Evolutionary conservation across 2,329 filamentous ascomycete species (phyloP).

Genomic region (Cordyceps cateniannulata): DNA sequence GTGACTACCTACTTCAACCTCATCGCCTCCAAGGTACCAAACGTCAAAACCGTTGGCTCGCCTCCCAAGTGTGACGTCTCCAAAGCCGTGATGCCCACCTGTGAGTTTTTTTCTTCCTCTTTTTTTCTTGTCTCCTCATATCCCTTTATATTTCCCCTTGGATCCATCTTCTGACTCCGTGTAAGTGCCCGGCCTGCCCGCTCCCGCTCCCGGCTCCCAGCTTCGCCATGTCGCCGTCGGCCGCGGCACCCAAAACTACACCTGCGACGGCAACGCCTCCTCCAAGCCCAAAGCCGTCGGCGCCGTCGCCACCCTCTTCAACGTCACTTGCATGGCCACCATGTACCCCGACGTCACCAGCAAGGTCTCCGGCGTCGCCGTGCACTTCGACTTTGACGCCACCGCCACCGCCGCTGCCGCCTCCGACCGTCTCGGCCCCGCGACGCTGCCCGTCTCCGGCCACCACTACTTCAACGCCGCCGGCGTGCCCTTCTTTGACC

Average conservation of each 20-base stretch:
- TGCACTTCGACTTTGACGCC: slow-evolving; percentile 55
- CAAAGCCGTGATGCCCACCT: slow-evolving; percentile 41
- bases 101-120: neutral
- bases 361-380: slow-evolving; percentile 58
- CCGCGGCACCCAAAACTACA: slow-evolving; percentile 91
- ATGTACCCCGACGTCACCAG: slow-evolving; percentile 60
- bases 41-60: slow-evolving; percentile 33
- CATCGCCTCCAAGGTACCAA: slow-evolving; percentile 48
- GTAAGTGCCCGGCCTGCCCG: slow-evolving; percentile 46
- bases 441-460: slow-evolving; percentile 60
- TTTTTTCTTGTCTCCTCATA: too few species aligned
- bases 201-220: slow-evolving; percentile 51
- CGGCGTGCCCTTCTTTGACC: slow-evolving; percentile 73
- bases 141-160: too few species aligned
- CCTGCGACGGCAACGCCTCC: slow-evolving; percentile 57
- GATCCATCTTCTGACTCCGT: neutral
- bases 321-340: slow-evolving; percentile 73
- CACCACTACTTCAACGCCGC: slow-evolving; percentile 73
- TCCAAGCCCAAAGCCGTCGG: slow-evolving; percentile 60
- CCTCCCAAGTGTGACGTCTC: slow-evolving; percentile 49
- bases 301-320: slow-evolving; percentile 79
- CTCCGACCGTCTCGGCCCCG: slow-evolving; percentile 41
- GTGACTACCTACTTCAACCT: slow-evolving; percentile 56
- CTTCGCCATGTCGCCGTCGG: slow-evolving; percentile 79
- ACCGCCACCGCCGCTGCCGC: slow-evolving; percentile 10